Percentiles rank a stretch among this genome's conserved stretches.
Evolutionary conservation across 768 basidiomycete species (phyloP).

Genomic region (Hypholoma sublateritium): DNA sequence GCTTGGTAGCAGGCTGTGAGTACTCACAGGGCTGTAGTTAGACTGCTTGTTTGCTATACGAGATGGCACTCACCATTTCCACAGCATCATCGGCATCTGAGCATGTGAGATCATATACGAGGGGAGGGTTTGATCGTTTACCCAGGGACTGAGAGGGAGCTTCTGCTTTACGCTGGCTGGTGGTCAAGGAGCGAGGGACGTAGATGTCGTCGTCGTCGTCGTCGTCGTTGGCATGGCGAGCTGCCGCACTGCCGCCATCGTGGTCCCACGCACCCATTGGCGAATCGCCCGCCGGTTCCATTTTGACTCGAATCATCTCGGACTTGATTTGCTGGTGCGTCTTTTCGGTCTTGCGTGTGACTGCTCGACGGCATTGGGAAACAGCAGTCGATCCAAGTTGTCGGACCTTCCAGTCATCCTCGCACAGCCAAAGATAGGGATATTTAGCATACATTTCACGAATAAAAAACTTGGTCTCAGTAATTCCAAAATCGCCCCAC

Average conservation of each 20-base stretch:
- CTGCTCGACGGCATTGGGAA: background rate
- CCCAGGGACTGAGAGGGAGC: background rate
- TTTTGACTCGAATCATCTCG: background rate
- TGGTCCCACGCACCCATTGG: too few relatives aligned
- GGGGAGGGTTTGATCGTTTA: background rate
- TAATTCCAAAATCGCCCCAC: background rate
- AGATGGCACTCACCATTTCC: background rate
- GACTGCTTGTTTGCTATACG: background rate
- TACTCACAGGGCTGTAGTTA: too few relatives aligned
- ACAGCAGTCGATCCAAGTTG: background rate
- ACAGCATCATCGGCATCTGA: background rate
- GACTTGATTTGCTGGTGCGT: background rate
- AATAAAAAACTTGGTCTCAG: slow-evolving; percentile 1
- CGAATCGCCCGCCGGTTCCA: background rate
- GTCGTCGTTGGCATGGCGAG: background rate
- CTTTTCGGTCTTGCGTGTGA: background rate
- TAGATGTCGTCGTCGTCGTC: background rate
- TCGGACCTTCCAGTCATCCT: slow-evolving; percentile 11
- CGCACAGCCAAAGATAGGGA: slow-evolving; percentile 2
- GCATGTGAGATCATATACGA: background rate
- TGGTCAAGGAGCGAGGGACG: background rate
- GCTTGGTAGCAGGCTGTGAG: too few relatives aligned
- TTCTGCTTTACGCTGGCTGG: background rate
- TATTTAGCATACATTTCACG: slow-evolving; percentile 8
- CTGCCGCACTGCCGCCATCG: too few relatives aligned